Evolutionary conservation across 805 yeast species (phyloP).

Genomic region (Kuraishia hungarica): DNA sequence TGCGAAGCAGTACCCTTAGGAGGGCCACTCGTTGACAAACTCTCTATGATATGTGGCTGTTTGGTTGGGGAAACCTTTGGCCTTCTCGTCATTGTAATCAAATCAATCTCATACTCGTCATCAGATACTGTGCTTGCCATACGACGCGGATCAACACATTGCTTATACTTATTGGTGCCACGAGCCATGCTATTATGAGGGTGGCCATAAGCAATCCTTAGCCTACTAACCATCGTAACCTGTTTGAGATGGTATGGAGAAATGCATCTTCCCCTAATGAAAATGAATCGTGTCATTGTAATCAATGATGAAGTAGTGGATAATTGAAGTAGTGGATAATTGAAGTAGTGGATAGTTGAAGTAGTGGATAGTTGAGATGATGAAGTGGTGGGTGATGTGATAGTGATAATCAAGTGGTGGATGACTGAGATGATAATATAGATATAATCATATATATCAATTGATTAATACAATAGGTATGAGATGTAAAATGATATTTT

Average conservation of each 20-base stretch:
- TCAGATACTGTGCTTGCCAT: neutral
- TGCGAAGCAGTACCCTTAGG: too few species aligned
- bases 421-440: too few species aligned
- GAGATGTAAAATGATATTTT: too few species aligned
- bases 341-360: too few species aligned
- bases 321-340: too few species aligned
- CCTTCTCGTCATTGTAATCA: constrained; percentile 5
- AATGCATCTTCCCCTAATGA: neutral
- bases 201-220: neutral
- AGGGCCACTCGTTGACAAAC: neutral
- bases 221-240: neutral
- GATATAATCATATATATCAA: too few species aligned
- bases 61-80: neutral
- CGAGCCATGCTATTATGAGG: neutral
- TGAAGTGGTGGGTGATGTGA: too few species aligned
- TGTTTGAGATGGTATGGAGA: neutral
- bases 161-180: neutral
- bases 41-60: neutral
- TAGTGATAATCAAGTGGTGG: too few species aligned
- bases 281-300: neutral
- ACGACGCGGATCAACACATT: neutral
- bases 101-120: constrained; percentile 3
- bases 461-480: too few species aligned
- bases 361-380: too few species aligned
- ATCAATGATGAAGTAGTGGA: too few species aligned